Base-by-base conservation (phyloP, 768 basidiomycete genomes). In the Sarcodon aspratus region DNA sequence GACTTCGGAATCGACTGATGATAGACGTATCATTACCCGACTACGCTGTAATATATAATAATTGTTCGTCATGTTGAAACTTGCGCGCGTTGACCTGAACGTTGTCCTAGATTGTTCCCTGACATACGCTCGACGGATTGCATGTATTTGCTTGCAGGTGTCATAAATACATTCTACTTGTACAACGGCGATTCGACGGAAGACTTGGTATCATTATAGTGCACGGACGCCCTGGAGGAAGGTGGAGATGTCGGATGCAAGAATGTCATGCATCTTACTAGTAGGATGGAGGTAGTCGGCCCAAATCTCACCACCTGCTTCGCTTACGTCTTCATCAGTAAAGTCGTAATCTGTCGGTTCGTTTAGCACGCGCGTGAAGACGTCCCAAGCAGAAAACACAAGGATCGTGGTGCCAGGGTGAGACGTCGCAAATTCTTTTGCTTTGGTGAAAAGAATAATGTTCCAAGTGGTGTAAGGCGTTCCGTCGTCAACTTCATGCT, bases 271-370 rank as follows among this genome's bases (percentile, higher is more conserved):
- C 37, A 79, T 68, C 50, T 58, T 63, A 48, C 70, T 72, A 1
- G 76, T 73, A 0, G 77, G 76, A 57, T 80, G 79, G 36, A 80
- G 52, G 17, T 66, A 58, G 55, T 80, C 79, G n/a, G 66, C 57
- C 78, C 76, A 80, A 9, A 79, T 66, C 2, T 53, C 55, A 8
- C 76, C 74, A 3, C 61, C 65, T 1, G 52, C 44, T 47, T 61
- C 65, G 3, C 54, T 42, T 1, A 61, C 54, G 49, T 76, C 69
- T 15, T 55, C 55, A 6, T 47, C 47, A 0, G 50, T 12, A 48
- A 79, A 74, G 0, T 72, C 73, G 50, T 72, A 65, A 0, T 51
- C 49, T 6, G 54, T 52, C 1, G 73, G 75, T 48, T 76, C 55
- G 48, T 79, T 71, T 13, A 80, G 61, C 10, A 80, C 56, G 13